Base-by-base conservation (phyloP, 208 protist genomes). In the Tritrichomonas foetus region DNA sequence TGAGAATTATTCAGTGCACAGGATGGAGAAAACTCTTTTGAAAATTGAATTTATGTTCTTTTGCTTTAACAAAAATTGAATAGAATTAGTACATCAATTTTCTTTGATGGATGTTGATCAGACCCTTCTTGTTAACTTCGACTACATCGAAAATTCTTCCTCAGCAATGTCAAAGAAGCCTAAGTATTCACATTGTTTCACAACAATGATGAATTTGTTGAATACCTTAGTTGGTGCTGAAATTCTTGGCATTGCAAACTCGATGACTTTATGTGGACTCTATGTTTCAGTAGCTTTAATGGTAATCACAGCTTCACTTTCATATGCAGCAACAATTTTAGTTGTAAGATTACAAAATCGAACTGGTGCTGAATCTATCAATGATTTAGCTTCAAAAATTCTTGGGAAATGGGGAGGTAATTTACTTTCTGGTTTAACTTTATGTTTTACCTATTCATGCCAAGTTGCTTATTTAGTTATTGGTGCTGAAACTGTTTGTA, bases 221-320 rank as follows among this genome's bases (percentile, higher is more conserved):
- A 84, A 84, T 53, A 55, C 74, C 13, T 53, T 84, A n/a, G 36
- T 84, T n/a, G 74, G 74, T n/a, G 74, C 74, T 53, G 74, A 53
- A 55, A 84, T 84, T 53, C 25, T 84, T 13, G 44, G 74, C 33
- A 53, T 84, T 53, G 41, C 74, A n/a, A 49, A 84, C 44, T 84
- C 74, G 16, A 39, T 84, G 1, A 49, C 25, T 33, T 20, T 55
- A 53, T 84, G 41, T n/a, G 74, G 74, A 33, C 36, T 84, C 3
- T 49, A 39, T 53, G 41, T 53, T 33, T 47, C n/a, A 33, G 14
- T 84, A n/a, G 44, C 9, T n/a, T n/a, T 84, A 39, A 49, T 84
- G 36, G 74, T 84, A 53, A 33, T 33, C 11, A 53, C 16, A 33
- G 74, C 74, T 25, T 25, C 39, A 20, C 44, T 84, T 25, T 84